Percentiles rank a stretch among this genome's conserved stretches.
phyloP scores from a whole-genome alignment of 1,284 basidiomycete species.

The Blastosporella zonata region DNA sequence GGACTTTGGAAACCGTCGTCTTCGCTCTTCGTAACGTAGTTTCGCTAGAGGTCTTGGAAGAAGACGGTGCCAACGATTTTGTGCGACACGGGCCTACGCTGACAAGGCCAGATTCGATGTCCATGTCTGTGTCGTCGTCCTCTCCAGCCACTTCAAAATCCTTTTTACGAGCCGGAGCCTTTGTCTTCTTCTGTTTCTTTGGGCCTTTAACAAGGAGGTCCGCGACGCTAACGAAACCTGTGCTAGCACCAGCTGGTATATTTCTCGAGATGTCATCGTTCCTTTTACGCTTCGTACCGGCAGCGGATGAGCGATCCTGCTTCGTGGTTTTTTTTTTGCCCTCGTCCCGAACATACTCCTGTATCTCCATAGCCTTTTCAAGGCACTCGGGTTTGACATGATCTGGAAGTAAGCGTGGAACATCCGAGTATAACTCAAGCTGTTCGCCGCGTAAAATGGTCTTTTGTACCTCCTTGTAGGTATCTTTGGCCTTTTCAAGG shows the following conservation, averaged over 20 bases:
- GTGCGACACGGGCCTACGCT: conserved; percentile 45
- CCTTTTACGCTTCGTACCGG: conserved; percentile 63
- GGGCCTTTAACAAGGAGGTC: conserved; percentile 53
- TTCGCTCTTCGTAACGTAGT: conserved; percentile 36
- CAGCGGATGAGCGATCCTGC: conserved; percentile 28
- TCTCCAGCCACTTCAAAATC: conserved; percentile 41
- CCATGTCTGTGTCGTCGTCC: conserved; percentile 59
- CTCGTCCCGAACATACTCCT: conserved; percentile 63
- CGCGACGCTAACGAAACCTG: conserved; percentile 61
- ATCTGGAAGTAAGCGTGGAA: conserved; percentile 81
- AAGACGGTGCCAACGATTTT: conserved; percentile 38
- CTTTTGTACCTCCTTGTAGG: conserved; percentile 88
- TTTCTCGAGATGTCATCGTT: conserved; percentile 64
- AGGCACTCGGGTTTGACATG: conserved; percentile 74
- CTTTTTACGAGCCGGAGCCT: conserved; percentile 22
- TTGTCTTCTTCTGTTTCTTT: conserved; percentile 44
- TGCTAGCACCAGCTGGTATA: conserved; percentile 61
- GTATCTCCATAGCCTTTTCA: conserved; percentile 81
- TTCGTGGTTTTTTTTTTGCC: conserved; percentile 33
- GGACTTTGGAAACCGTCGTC: conserved; percentile 26
- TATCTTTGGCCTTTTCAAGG: conserved; percentile 86
- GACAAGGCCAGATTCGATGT: conserved; percentile 56
- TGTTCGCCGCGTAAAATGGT: conserved; percentile 84
- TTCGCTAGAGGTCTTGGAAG: conserved; percentile 31
- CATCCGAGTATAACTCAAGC: conserved; percentile 91